Evolutionary conservation across 805 yeast genomes (phyloP), one percentile per base, ranked within the genome.

Genomic region (Candida nitratophila): DNA sequence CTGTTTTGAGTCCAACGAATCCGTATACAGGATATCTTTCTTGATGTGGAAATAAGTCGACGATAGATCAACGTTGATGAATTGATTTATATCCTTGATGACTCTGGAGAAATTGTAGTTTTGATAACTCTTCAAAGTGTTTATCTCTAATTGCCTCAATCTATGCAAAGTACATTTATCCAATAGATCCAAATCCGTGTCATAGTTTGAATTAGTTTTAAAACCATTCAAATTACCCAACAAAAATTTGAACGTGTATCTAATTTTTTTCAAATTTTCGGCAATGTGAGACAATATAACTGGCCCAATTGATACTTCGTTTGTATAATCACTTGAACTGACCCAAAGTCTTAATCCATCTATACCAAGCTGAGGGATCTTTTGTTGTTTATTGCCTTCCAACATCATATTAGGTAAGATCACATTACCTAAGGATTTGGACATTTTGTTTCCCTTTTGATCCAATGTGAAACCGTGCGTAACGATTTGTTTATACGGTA

Each of bases 381-480:
- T 66, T 8, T 64, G 61, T 5, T 73, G 67, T 43, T 64, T 63
- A 46, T 70, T 69, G 2, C 95, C 95, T 32, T 74, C 65, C 31
- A 91, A 76, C 9, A 88, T 76, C 31, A 79, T 79, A 3, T 54
- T 55, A 0, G 98, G 98, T 1, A 75, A 60, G 19, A 90, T 74
- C 0, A 81, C 81, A 53, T 93, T 93, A 0, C 97, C 96, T 33
- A 85, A 64, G 0, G 96, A 87, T 58, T 93, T 93, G 3, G 97
- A 90, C 98, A 91, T 91, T 56, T 93, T 93, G 45, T 75, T 74
- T 16, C 93, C 91, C 48, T 81, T 77, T 50, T 80, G 87, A 65
- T 93, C 99, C 47, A 93, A 66, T 0, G 86, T 83, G 58, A 93
- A 93, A 0, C 99, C 99, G 62, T 93, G 99, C 0, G 99, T 93